A percentile compares a stretch with the other conserved stretches of the same genome.
These are phyloP conservation scores for Mitragyna speciosa DNA, from an alignment of 257 asterid species.

Conservation along the genomic window DNA sequence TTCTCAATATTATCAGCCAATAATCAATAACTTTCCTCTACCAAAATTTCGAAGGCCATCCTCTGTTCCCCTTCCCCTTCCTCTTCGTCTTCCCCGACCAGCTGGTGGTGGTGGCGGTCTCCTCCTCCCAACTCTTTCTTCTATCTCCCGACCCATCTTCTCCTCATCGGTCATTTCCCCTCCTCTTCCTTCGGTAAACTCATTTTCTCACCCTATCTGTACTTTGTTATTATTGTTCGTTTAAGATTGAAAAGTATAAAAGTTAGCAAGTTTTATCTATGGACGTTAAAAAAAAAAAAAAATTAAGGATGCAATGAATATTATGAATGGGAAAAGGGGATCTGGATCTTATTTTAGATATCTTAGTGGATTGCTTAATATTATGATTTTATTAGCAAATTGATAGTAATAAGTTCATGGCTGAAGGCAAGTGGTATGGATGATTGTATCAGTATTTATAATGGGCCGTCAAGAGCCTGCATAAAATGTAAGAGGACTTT, in stretches of 20 bases:
- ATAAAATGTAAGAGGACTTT: not conserved
- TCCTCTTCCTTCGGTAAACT: not conserved
- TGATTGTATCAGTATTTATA: too few species aligned
- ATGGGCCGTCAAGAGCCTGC: not conserved
- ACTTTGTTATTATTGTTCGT: not conserved
- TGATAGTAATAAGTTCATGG: not conserved
- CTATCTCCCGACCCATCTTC: not conserved
- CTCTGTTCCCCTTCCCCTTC: not conserved
- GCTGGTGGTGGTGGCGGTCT: not conserved
- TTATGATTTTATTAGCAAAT: not conserved
- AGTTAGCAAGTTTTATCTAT: too few species aligned
- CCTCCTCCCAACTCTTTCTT: not conserved
- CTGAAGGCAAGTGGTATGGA: not conserved
- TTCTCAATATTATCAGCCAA: not conserved
- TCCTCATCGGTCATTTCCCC: not conserved
- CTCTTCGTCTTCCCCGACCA: not conserved
- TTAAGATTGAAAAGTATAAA: not conserved
- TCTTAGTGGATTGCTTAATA: not conserved
- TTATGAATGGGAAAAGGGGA: not conserved
- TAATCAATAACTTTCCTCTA: not conserved
- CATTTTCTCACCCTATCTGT: not conserved
- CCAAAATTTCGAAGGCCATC: conserved; percentile 21
- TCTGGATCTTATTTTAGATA: not conserved
- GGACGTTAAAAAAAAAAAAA: too few species aligned
- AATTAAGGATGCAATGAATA: not conserved